These are phyloP conservation scores for Puccinia polysora DNA, from an alignment of 1,284 basidiomycete species.

Conservation along the genomic window DNA sequence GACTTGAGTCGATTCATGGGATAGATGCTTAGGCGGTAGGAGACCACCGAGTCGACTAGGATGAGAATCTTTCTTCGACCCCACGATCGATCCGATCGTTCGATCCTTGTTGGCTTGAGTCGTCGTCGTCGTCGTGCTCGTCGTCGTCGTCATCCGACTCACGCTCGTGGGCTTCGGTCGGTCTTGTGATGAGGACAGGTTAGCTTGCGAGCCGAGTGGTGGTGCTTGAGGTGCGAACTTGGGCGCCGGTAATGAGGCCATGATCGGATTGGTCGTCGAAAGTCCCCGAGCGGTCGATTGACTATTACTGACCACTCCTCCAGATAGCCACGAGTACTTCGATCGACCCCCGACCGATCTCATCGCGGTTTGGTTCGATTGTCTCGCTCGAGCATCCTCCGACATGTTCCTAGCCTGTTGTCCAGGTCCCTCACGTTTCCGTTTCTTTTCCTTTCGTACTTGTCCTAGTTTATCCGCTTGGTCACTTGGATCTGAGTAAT, in stretches of 20 bases:
- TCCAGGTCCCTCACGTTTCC: slow-evolving; percentile 60
- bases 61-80: neutral
- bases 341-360: slow-evolving; percentile 69
- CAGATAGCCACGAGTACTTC: slow-evolving; percentile 78
- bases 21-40: neutral
- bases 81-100: neutral
- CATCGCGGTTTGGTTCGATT: slow-evolving; percentile 79
- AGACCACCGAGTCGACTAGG: neutral
- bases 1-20: neutral
- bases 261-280: neutral
- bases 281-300: slow-evolving; percentile 49
- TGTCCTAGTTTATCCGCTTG: slow-evolving; percentile 63
- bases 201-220: no score
- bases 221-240: slow-evolving; percentile 15
- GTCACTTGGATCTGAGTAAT: slow-evolving; percentile 44
- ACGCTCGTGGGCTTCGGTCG: neutral
- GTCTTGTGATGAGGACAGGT: neutral
- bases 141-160: neutral
- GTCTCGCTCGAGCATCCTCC: slow-evolving; percentile 78
- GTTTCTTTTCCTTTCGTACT: slow-evolving; percentile 62
- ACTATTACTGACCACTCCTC: slow-evolving; percentile 56
- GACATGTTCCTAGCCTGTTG: slow-evolving; percentile 78
- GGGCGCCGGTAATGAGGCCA: slow-evolving; percentile 20
- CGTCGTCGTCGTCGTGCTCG: neutral
- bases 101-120: neutral